A percentile compares a stretch with the other conserved stretches of the same genome.
phyloP scores from a whole-genome alignment of 345 rosid species.

The Melaleuca alternifolia region DNA sequence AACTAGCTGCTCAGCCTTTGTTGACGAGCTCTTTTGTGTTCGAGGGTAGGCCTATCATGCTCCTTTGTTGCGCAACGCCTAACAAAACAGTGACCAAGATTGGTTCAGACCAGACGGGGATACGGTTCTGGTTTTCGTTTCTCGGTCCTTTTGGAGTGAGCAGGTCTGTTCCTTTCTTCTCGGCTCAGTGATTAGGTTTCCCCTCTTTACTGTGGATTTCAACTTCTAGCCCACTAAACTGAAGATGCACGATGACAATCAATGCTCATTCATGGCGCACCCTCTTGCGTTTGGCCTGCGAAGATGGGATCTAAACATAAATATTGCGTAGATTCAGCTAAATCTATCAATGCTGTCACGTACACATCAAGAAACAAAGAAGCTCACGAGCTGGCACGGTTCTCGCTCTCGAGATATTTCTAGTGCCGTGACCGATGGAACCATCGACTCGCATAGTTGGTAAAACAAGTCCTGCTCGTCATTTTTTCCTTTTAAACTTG shows the following conservation, averaged over 20 bases:
- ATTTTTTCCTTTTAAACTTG: neutral
- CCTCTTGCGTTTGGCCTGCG: neutral
- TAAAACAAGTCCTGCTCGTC: neutral
- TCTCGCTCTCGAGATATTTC: neutral
- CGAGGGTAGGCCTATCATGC: neutral
- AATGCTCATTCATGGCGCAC: neutral
- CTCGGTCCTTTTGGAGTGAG: neutral
- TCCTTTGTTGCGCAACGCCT: neutral
- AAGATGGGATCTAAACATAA: neutral
- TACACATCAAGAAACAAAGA: too few relatives aligned
- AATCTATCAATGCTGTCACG: too few relatives aligned
- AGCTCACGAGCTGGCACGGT: too few relatives aligned
- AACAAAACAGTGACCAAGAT: neutral
- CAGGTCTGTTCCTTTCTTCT: neutral
- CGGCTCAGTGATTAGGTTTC: neutral
- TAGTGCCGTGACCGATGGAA: neutral
- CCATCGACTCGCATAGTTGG: neutral
- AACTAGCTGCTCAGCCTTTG: neutral
- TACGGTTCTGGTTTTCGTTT: neutral
- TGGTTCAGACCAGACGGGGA: neutral
- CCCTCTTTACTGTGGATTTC: neutral
- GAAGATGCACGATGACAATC: neutral
- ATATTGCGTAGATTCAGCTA: neutral
- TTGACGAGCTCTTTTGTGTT: neutral
- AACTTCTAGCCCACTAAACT: neutral